phyloP scores from a whole-genome alignment of 495 filamentous ascomycete genomes.

The Daldinia loculata region DNA sequence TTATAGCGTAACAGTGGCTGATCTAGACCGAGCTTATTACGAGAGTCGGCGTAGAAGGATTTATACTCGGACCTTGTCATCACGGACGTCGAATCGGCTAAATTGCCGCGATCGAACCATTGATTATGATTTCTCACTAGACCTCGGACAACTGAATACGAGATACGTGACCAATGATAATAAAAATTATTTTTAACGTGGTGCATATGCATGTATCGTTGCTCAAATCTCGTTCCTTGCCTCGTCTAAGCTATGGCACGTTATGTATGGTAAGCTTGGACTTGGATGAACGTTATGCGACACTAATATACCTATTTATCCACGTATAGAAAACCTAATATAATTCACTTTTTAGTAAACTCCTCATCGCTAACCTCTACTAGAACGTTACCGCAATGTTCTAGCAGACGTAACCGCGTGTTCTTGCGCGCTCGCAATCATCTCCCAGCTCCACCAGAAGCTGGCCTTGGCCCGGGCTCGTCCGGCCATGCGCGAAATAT shows the following conservation, averaged over 20 bases:
- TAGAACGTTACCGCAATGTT: background rate
- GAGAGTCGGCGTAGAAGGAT: constrained; percentile 2
- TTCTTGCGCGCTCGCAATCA: background rate
- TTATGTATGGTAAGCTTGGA: constrained; percentile 8
- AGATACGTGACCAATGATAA: background rate
- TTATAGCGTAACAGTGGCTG: constrained; percentile 19
- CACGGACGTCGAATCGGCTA: constrained; percentile 19
- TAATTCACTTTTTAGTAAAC: constrained; percentile 2
- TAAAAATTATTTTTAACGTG: constrained; percentile 15
- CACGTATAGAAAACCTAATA: background rate
- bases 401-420: background rate
- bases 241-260: background rate
- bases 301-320: background rate
- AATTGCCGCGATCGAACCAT: constrained; percentile 20
- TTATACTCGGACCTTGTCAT: background rate
- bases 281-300: background rate
- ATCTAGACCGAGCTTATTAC: constrained; percentile 15
- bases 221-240: background rate
- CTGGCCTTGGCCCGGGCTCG: constrained; percentile 10
- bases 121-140: background rate
- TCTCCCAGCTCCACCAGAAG: constrained; percentile 24
- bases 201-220: background rate
- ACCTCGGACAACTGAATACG: constrained; percentile 7
- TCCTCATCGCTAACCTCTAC: background rate
- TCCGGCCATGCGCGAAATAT: constrained; percentile 40